Evolutionary conservation across 192 early-diverging fungal genomes (phyloP), one percentile per base, ranked within the genome.

Genomic region (Anaeromyces robustus): DNA sequence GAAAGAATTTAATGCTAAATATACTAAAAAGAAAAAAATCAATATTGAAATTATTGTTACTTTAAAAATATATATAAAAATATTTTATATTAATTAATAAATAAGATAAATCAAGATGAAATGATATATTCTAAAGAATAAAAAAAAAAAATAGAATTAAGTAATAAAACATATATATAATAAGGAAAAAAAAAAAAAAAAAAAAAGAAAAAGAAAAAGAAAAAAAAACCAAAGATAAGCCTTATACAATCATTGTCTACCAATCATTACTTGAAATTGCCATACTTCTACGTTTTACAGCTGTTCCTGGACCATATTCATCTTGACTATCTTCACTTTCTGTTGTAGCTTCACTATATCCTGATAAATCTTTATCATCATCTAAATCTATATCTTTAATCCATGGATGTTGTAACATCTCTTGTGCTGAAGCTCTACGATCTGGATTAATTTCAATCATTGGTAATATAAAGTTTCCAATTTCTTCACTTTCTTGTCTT

Each of bases 391-490:
- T 82, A 80, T 83, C 82, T 26, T 78, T 30, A 30, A 88, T 77
- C 92, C 92, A 93, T 77, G 78, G 82, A 80, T 93, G 90, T 28
- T 85, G 80, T 12, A 91, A 84, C 89, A 91, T 89, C 80, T 83
- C 81, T 29, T 84, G 86, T 30, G 92, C 92, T 1, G 86, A 84
- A 29, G 86, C 86, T 52, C 92, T 88, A 78, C 87, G 87, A 28
- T 83, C 82, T 4, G 92, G 92, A 81, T 84, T 87, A 77, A 92
- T 84, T 43, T 87, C 85, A 31, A 89, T 84, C 96, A 97, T 96
- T 26, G 94, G 95, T 78, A 92, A 34, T 80, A 99, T 83, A 85
- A 99, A 97, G 28, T 86, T 88, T 18, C 93, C 92, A 59, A 96
- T 89, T 30, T 91, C 86, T 22, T 93, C 88, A 19, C 95, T 89